These are phyloP conservation scores for Neolentinus lepideus DNA, from an alignment of 1,284 basidiomycete species.

Conservation along the genomic window DNA sequence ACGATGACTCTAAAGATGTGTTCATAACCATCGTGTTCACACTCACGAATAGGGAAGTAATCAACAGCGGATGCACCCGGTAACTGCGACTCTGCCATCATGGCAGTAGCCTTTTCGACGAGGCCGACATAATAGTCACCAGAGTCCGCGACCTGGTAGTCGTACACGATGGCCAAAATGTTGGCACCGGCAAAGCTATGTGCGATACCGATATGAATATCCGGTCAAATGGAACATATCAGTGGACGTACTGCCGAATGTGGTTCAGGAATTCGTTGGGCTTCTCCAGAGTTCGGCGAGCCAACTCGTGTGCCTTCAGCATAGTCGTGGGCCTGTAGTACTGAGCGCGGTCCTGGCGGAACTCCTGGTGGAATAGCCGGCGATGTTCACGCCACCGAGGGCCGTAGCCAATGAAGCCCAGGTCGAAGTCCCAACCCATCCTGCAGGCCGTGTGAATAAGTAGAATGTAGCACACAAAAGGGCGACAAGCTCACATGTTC, in stretches of 20 bases:
- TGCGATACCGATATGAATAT: background rate
- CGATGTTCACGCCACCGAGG: background rate
- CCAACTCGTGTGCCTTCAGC: background rate
- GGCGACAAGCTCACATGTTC: background rate
- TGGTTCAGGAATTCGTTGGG: background rate
- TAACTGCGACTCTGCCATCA: background rate
- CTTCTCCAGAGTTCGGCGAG: background rate
- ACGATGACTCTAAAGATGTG: too few relatives aligned
- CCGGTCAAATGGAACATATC: background rate
- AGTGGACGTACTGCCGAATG: background rate
- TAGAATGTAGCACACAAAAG: too few relatives aligned
- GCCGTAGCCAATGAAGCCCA: background rate
- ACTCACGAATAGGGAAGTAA: background rate
- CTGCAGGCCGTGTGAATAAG: background rate
- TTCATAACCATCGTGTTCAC: too few relatives aligned
- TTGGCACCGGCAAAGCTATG: background rate
- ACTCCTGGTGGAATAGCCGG: background rate
- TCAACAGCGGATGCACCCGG: background rate
- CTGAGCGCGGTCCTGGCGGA: background rate
- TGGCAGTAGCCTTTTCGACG: background rate
- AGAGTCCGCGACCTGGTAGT: background rate
- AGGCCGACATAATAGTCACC: background rate
- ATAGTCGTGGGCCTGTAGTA: background rate
- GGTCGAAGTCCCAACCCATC: conserved; percentile 2
- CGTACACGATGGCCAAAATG: background rate